phyloP scores from a whole-genome alignment of 2,329 filamentous ascomycete genomes.

The Ampelomyces quisqualis region DNA sequence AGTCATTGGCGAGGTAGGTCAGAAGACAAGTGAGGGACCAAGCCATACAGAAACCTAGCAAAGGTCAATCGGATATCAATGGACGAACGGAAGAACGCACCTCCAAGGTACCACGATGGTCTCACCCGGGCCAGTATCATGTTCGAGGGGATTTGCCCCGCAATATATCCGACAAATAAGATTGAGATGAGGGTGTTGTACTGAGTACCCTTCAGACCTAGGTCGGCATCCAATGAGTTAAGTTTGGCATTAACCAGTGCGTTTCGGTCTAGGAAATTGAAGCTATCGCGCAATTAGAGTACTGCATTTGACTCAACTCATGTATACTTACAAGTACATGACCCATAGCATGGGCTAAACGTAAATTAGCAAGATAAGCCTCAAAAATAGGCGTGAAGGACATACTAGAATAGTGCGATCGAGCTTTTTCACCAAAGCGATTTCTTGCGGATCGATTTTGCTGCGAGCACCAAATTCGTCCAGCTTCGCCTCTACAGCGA shows the following conservation, averaged over 20 bases:
- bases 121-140: too few species aligned
- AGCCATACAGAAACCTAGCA: constrained; percentile 34
- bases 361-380: too few species aligned
- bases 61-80: constrained; percentile 31
- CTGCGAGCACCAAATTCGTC: constrained; percentile 28
- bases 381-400: too few species aligned
- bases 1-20: constrained; percentile 33
- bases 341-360: too few species aligned
- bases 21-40: constrained; percentile 38
- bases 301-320: too few species aligned
- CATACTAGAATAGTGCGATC: constrained; percentile 27
- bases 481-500: too few species aligned
- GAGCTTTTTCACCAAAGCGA: constrained; percentile 29
- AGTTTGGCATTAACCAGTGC: constrained; percentile 65
- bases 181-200: constrained; percentile 50
- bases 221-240: constrained; percentile 60
- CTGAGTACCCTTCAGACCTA: constrained; percentile 23
- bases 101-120: too few species aligned
- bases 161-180: constrained; percentile 25
- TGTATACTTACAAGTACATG: constrained; percentile 47
- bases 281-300: too few species aligned
- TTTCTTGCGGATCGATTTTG: constrained; percentile 28
- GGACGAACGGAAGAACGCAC: too few species aligned
- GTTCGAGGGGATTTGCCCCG: constrained; percentile 46
- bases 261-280: constrained; percentile 60